Evolutionary conservation across 768 basidiomycete species (phyloP), one percentile per base, ranked within the genome.

Genomic region (Pleurotus ostreatus): DNA sequence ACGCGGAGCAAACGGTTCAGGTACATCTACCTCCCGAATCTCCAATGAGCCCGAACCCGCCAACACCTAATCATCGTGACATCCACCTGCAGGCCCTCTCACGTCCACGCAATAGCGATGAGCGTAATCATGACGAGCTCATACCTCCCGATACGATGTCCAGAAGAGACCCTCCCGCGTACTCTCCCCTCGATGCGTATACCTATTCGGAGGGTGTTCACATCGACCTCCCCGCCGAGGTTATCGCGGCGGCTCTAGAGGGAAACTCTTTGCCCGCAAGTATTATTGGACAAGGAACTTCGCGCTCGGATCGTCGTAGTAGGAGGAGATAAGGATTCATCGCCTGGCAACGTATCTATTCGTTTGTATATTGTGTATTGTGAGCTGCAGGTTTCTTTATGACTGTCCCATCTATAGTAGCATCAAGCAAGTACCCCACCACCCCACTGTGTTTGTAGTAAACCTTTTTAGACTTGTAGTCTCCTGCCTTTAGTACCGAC

Each of bases 211-310:
- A 92, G 41, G 94, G 94, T 26, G 91, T 96, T n/a, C 90, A 91
- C 51, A 86, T 95, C 47, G 92, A 97, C 70, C 76, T 97, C 34
- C 94, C 94, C 22, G 92, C 94, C 34, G 94, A 97, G 62, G 82
- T 96, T 56, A 94, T 97, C 62, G 82, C 91, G 20, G 91, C 92
- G 46, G 92, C 94, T 6, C 71, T 97, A 62, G 94, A 94, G 70
- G 88, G 88, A 6, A 78, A 76, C 44, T 68, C 80, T 13, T 73
- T 89, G 34, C 88, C 89, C n/a, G 62, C 78, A 7, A 80, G 75
- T 57, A 72, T 81, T 2, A 73, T 88, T 38, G 82, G 83, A 5
- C 80, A 80, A 61, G 73, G 74, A 8, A 72, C 72, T n/a, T 72
- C 74, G 30, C 72, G 78, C 46, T 76, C 81, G 38, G 83, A 83